Evolutionary conservation across 2,329 filamentous ascomycete genomes (phyloP).

Genomic region (Geosmithia morbida): DNA sequence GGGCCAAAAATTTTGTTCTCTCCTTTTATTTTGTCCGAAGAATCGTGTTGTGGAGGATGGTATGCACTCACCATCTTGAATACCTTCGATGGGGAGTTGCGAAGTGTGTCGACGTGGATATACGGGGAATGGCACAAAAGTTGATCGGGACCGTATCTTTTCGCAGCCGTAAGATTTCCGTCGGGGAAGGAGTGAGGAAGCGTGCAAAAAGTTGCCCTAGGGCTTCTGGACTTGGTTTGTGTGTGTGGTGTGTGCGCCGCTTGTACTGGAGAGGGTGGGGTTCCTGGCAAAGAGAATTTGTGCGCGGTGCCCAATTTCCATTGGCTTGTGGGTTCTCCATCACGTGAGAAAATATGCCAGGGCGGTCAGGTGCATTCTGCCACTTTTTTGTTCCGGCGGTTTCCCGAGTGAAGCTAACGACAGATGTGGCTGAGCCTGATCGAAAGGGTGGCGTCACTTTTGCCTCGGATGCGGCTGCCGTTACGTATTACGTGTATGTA

Average conservation of each 20-base stretch:
- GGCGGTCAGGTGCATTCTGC: background rate
- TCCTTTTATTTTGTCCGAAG: background rate
- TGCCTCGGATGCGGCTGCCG: background rate
- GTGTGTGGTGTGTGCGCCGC: conserved; percentile 1
- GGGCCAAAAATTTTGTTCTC: background rate
- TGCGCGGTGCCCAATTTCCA: conserved; percentile 13
- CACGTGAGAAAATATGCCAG: conserved; percentile 1
- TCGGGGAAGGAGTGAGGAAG: conserved; percentile 18
- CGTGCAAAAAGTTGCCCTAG: conserved; percentile 20
- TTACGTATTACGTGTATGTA: background rate
- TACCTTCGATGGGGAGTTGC: conserved; percentile 22
- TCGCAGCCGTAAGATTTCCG: conserved; percentile 13
- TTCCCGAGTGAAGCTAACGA: no score
- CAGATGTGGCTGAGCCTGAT: background rate
- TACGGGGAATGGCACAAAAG: conserved; percentile 10
- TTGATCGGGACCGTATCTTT: conserved; percentile 20
- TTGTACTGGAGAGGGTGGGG: conserved; percentile 5
- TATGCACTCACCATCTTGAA: conserved; percentile 33
- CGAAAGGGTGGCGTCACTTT: background rate
- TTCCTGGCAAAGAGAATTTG: conserved; percentile 4
- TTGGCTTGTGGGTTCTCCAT: conserved; percentile 9
- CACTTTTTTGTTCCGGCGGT: background rate
- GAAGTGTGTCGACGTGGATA: conserved; percentile 23
- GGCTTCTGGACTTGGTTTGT: conserved; percentile 10
- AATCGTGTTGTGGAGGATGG: background rate